phyloP scores from a whole-genome alignment of 23 red algal genomes.

The Agarophyton chilense region DNA sequence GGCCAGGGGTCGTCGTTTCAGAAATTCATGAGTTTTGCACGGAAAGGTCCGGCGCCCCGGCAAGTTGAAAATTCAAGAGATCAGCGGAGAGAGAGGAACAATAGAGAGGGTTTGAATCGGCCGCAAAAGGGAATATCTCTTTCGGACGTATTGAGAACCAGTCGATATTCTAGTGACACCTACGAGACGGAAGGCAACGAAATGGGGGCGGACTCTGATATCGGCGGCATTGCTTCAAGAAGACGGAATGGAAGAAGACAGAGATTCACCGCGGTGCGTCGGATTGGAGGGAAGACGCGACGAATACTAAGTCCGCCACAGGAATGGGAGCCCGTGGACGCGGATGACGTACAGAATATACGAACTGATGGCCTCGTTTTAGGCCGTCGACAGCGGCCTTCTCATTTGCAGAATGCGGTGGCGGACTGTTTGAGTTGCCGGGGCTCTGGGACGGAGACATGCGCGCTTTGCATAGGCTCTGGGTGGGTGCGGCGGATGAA shows the following conservation, averaged over 20 bases:
- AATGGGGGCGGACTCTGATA: not conserved
- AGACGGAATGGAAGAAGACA: conserved; percentile 21
- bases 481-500: conserved; percentile 43
- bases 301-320: conserved; percentile 20
- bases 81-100: not conserved
- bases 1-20: conserved; percentile 29
- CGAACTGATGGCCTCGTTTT: conserved; percentile 9
- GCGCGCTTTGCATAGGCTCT: conserved; percentile 34
- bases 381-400: not conserved
- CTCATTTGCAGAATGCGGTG: conserved; percentile 18
- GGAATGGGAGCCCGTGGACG: conserved; percentile 40
- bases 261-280: conserved; percentile 21
- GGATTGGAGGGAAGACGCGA: conserved; percentile 7
- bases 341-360: conserved; percentile 32
- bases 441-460: conserved; percentile 49
- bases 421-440: conserved; percentile 38
- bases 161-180: not conserved
- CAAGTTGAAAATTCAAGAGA: not conserved
- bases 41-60: not conserved
- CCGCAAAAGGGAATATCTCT: not conserved
- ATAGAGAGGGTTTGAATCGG: not conserved
- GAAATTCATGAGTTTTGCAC: conserved; percentile 33
- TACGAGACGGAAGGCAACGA: conserved; percentile 6
- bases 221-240: not conserved
- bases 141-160: not conserved